A percentile compares a stretch with the other conserved stretches of the same genome.
phyloP scores from a whole-genome alignment of 371 early-diverging fungal genomes.

The Circinella minor region DNA sequence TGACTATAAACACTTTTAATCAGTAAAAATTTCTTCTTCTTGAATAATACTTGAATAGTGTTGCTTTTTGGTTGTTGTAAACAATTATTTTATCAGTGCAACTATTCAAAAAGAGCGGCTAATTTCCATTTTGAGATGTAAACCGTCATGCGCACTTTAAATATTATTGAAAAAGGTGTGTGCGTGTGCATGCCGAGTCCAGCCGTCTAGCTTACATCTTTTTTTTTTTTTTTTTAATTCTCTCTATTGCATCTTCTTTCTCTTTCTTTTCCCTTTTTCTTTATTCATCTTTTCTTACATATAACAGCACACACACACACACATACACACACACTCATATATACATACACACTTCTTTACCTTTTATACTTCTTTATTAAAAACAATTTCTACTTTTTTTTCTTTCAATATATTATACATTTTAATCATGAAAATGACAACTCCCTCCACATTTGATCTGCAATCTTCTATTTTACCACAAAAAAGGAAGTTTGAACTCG shows the following conservation, averaged over 20 bases:
- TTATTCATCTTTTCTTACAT: too few species aligned
- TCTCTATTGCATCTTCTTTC: not conserved
- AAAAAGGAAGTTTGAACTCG: not conserved
- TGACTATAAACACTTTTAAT: too few species aligned
- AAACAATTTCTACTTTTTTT: not conserved
- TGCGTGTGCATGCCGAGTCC: not conserved
- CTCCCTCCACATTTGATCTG: not conserved
- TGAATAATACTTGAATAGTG: too few species aligned
- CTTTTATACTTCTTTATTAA: too few species aligned
- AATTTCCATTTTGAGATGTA: conserved; percentile 1
- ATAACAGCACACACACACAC: too few species aligned
- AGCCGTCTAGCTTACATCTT: not conserved
- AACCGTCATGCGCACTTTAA: conserved; percentile 7
- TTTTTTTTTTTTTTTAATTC: not conserved
- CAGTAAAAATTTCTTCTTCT: too few species aligned
- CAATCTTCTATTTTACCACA: not conserved
- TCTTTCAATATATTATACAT: not conserved
- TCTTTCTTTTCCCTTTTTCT: too few species aligned
- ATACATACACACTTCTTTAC: too few species aligned
- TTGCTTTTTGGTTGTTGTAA: too few species aligned
- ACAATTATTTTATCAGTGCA: not conserved
- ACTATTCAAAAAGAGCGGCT: not conserved
- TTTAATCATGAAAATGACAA: not conserved
- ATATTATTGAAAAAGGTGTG: not conserved
- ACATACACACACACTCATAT: too few species aligned